Base-by-base conservation (phyloP, 2,329 filamentous ascomycete genomes). In the Colletotrichum navitas region DNA sequence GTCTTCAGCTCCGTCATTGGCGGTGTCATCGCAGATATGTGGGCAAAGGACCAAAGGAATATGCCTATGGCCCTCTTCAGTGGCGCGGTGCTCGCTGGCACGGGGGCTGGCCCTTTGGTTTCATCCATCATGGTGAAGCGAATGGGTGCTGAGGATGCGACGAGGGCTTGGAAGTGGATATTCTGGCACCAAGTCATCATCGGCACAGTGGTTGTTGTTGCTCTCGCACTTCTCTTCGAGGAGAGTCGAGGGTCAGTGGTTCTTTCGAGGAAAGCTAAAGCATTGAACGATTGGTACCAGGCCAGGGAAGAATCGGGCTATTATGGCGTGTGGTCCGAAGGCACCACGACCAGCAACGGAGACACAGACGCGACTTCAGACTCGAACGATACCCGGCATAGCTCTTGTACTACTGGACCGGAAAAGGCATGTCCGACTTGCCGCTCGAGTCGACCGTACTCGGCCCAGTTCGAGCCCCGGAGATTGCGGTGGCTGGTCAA, bases 41-140 rank as follows among this genome's bases (percentile, higher is more conserved):
- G 94, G 83, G 89, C 91, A 59, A 90, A 93, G 12, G 84, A 93
- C 71, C 91, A 93, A 55, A 87, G 95, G 43, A 97, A 98, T 76
- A 94, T 92, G 0, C 93, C 95, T 0, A 97, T 98, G 95, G 92
- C 94, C 0, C 79, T 97, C 0, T 98, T 97, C 80, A 92, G 92
- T n/a, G 93, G 92, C 0, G 85, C 86, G 4, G 94, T 94, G 0
- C 83, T 98, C 0, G 86, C 92, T 12, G 95, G 94, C 0, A 97
- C 94, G 0, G 94, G 94, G 0, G 82, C 92, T 0, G 95, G 94
- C 0, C 94, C 94, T 0, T 78, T 97, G 8, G 83, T 94, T 0
- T 88, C 88, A 5, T 89, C 93, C 0, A 89, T 91, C 56, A 89
- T 98, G 73, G 89, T 91, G 0, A 83, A 92, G 45, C 85, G 89